These are phyloP conservation scores for Pisolithus thermaeus DNA, from an alignment of 1,284 basidiomycete genomes.

Conservation along the genomic window DNA sequence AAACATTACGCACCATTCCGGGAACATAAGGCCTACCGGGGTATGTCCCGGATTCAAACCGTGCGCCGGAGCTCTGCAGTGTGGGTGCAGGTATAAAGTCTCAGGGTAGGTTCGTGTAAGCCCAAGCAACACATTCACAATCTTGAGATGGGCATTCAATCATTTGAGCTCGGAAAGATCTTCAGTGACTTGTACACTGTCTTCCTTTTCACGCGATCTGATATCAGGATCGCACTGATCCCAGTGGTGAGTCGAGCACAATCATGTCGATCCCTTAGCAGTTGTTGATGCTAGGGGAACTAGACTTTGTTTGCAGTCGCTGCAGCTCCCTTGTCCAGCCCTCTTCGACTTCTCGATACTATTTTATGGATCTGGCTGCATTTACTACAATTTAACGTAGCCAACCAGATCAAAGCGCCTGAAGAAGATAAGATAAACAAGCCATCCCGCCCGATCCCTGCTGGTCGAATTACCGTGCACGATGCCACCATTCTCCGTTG, in stretches of 20 bases:
- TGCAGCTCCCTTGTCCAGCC: constrained; percentile 26
- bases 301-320: constrained; percentile 35
- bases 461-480: constrained; percentile 31
- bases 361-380: constrained; percentile 42
- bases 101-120: too few relatives aligned
- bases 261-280: constrained; percentile 1
- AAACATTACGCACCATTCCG: too few relatives aligned
- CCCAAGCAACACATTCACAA: not conserved
- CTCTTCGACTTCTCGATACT: constrained; percentile 20
- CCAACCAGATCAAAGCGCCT: constrained; percentile 36
- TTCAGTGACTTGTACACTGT: constrained; percentile 2
- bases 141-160: not conserved
- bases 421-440: constrained; percentile 40
- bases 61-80: too few relatives aligned
- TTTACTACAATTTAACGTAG: constrained; percentile 39
- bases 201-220: constrained; percentile 36
- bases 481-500: constrained; percentile 34
- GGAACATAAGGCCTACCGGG: too few relatives aligned
- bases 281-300: not conserved
- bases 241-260: constrained; percentile 29
- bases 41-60: too few relatives aligned
- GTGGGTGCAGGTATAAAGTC: too few relatives aligned
- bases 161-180: not conserved
- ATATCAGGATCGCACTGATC: constrained; percentile 35
- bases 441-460: constrained; percentile 36